These are phyloP conservation scores for Cephalotrichum gorgonifer DNA, from an alignment of 2,329 filamentous ascomycete species.

Conservation along the genomic window DNA sequence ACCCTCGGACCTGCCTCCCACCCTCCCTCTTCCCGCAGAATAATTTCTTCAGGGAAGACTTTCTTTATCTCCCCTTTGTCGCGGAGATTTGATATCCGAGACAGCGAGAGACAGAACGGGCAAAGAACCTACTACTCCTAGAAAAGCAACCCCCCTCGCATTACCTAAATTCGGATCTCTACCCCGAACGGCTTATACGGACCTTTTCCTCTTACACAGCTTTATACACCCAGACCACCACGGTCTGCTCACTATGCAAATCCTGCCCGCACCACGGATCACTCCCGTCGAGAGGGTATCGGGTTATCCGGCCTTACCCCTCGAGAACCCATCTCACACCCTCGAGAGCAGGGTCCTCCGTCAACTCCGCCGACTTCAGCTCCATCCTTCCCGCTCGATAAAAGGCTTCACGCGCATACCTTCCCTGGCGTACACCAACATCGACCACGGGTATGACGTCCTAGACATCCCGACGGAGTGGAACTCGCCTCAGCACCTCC, in stretches of 20 bases:
- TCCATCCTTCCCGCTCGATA: not conserved
- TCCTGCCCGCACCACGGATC: not conserved
- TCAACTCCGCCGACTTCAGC: slow-evolving; percentile 2
- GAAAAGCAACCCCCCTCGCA: not conserved
- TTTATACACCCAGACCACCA: not conserved
- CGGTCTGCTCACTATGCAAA: not conserved
- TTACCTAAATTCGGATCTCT: not conserved
- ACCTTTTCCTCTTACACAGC: too few species aligned
- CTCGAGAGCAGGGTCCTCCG: not conserved
- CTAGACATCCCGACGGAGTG: slow-evolving; percentile 2
- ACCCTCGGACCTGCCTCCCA: not conserved
- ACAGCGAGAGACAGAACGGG: too few species aligned
- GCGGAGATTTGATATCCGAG: too few species aligned
- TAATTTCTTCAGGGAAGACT: not conserved
- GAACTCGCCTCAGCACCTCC: slow-evolving; percentile 2
- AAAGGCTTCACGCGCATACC: slow-evolving; percentile 3
- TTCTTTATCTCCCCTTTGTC: too few species aligned
- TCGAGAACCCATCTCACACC: not conserved
- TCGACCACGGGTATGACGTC: slow-evolving; percentile 4
- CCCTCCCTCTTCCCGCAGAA: not conserved
- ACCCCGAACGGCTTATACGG: not conserved
- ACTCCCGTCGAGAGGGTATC: not conserved
- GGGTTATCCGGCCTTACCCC: not conserved
- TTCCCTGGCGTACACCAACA: slow-evolving; percentile 1
- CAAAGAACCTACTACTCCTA: too few species aligned